phyloP scores from a whole-genome alignment of 345 rosid species.

The Melaleuca alternifolia region DNA sequence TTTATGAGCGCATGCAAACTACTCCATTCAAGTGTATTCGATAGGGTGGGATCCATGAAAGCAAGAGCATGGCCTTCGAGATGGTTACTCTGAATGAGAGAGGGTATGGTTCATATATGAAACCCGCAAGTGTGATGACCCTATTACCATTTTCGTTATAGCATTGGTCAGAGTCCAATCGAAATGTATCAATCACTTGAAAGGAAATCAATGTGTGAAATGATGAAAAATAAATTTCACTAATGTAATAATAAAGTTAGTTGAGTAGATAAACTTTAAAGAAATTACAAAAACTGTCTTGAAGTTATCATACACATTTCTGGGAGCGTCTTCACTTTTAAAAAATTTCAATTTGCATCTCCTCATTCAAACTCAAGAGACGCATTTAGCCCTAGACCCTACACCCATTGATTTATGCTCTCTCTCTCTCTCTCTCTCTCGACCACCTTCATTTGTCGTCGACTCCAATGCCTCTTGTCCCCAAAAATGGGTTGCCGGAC shows the following conservation, averaged over 20 bases:
- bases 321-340: not conserved
- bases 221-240: not conserved
- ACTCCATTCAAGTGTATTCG: not conserved
- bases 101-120: not conserved
- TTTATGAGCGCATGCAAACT: not conserved
- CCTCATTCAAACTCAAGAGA: not conserved
- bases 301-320: not conserved
- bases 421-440: not conserved
- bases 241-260: not conserved
- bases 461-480: not conserved
- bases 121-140: not conserved
- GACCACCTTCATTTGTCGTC: not conserved
- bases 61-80: not conserved
- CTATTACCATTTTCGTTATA: not conserved
- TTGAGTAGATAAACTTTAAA: not conserved
- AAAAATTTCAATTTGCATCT: not conserved
- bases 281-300: not conserved
- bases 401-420: not conserved
- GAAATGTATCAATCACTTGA: not conserved
- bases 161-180: not conserved
- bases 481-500: not conserved
- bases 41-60: not conserved
- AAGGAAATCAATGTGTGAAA: not conserved
- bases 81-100: not conserved
- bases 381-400: not conserved